Base-by-base conservation (phyloP, 805 yeast species). In the Ogataea saltuana region DNA sequence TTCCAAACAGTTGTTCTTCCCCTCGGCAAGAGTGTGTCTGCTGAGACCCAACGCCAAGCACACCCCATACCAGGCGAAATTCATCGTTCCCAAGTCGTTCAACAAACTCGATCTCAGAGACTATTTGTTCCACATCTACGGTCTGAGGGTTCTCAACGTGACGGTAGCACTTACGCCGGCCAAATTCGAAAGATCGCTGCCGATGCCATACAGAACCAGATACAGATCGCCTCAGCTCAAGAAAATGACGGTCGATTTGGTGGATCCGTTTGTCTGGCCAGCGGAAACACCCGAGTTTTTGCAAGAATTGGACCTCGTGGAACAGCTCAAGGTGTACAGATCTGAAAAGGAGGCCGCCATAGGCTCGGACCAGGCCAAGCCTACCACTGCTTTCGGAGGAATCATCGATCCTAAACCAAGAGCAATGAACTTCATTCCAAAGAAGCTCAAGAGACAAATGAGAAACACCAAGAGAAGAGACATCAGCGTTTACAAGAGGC, bases 211-310 rank as follows among this genome's bases (percentile, higher is more conserved):
- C 33, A 66, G 76, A 46, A 83, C 88, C 13, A 81, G 97, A 61
- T 80, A 75, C 68, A 78, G 96, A 67, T 71, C 74, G 6, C 81
- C 90, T 1, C 96, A 88, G 68, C 76, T 79, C 52, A 93, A 93
- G 72, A 90, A 89, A 67, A 93, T 93, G 98, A 91, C 97, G 17
- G 85, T 93, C 40, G 98, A 90, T 56, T 85, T 93, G 91, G 82
- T 81, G 45, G 88, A 91, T 53, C 99, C 99, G 18, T 93, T 93
- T 61, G 75, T 93, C 35, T 93, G 97, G 97, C 99, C 99, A 4
- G 83, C 76, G 28, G 72, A 69, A 33, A 56, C 61, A n/a, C 55
- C 56, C 57, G 69, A 51, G 55, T 65, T 42, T 50, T 53, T 54
- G 48, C 65, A 45, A 44, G 74, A 64, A 20, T 44, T 49, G 22